These are phyloP conservation scores for Tilletia caries DNA, from an alignment of 1,284 basidiomycete species.

Conservation along the genomic window DNA sequence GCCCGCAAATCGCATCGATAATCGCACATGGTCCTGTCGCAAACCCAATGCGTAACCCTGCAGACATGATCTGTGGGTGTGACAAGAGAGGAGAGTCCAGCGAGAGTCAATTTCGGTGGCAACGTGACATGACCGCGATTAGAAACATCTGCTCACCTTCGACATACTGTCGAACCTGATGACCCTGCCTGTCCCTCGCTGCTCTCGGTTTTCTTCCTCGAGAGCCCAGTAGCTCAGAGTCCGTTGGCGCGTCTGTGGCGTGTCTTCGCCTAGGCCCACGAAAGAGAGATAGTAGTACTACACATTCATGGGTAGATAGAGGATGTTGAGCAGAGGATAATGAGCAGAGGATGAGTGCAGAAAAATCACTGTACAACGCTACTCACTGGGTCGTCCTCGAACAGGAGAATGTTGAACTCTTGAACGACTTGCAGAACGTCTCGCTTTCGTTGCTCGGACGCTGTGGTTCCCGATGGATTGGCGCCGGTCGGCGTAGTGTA, in stretches of 20 bases:
- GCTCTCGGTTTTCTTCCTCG: slow-evolving; percentile 38
- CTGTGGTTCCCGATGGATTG: slow-evolving; percentile 50
- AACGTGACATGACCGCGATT: background rate
- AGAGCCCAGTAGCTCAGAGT: slow-evolving; percentile 43
- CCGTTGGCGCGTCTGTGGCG: slow-evolving; percentile 34
- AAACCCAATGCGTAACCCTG: slow-evolving; percentile 65
- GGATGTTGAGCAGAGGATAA: too few relatives aligned
- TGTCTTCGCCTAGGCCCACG: slow-evolving; percentile 30
- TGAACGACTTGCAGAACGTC: slow-evolving; percentile 72
- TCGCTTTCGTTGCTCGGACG: slow-evolving; percentile 64
- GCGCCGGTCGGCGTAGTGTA: slow-evolving; percentile 67
- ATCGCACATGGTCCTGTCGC: slow-evolving; percentile 73
- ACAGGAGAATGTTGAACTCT: slow-evolving; percentile 74
- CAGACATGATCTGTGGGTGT: slow-evolving; percentile 35
- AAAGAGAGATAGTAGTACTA: slow-evolving; percentile 49
- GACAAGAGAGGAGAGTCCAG: background rate
- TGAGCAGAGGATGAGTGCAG: background rate
- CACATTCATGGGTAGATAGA: slow-evolving; percentile 47
- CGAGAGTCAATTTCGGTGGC: too few relatives aligned
- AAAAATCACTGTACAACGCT: too few relatives aligned
- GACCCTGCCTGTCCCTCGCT: slow-evolving; percentile 45
- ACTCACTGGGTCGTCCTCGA: slow-evolving; percentile 65
- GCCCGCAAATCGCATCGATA: slow-evolving; percentile 69
- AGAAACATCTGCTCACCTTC: slow-evolving; percentile 64
- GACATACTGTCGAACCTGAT: slow-evolving; percentile 60